Percentiles rank a stretch among this genome's conserved stretches.
Evolutionary conservation across 176 grass and related monocot species (phyloP).

Genomic region (Zizania latifolia): DNA sequence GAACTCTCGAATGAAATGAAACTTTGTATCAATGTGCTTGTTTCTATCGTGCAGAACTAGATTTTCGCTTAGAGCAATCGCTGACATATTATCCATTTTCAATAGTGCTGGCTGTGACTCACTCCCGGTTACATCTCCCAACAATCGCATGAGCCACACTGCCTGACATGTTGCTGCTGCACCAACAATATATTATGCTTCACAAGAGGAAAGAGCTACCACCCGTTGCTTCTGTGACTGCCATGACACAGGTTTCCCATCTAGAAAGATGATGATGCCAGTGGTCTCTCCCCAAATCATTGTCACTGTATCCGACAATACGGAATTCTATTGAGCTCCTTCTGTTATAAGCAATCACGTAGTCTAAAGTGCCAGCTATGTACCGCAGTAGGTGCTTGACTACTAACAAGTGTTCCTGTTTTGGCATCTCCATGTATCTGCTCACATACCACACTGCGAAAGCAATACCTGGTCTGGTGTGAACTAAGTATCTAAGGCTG

Average conservation of each 20-base stretch:
- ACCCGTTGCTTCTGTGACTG: neutral
- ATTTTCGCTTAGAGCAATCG: neutral
- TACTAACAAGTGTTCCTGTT: neutral
- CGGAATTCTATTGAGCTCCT: too few species aligned
- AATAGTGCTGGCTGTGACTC: too few species aligned
- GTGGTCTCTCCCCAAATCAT: neutral
- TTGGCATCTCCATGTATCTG: neutral
- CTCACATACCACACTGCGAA: neutral
- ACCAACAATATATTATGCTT: neutral
- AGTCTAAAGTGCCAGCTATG: accelerated
- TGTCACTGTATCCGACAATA: neutral
- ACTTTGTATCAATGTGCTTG: too few species aligned
- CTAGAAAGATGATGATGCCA: accelerated
- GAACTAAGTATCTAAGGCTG: neutral
- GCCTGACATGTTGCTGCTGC: neutral
- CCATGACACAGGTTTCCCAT: neutral
- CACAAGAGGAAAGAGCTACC: neutral
- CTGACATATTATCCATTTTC: neutral
- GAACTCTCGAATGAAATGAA: too few species aligned
- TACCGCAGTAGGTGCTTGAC: accelerated
- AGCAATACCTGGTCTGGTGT: accelerated
- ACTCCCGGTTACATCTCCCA: neutral
- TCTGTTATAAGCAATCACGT: accelerated
- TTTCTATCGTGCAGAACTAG: too few species aligned
- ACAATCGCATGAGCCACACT: neutral